phyloP scores from a whole-genome alignment of 129 eudicot genomes.

The Tanacetum coccineum region DNA sequence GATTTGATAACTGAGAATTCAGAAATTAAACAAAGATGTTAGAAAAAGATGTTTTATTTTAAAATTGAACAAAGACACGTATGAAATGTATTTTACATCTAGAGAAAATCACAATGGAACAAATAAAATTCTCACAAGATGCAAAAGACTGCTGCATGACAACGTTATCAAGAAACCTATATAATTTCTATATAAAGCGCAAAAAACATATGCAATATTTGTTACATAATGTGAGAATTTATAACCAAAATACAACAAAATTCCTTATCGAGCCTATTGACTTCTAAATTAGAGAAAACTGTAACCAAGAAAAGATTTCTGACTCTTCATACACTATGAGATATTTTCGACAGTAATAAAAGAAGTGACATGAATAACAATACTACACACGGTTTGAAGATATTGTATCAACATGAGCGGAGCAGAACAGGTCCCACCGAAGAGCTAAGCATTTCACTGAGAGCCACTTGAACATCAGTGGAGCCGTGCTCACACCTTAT shows the following conservation, averaged over 20 bases:
- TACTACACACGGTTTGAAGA: constrained; percentile 23
- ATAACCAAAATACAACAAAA: constrained; percentile 42
- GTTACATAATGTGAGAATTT: constrained; percentile 25
- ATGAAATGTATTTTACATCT: too few relatives aligned
- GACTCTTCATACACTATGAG: constrained; percentile 11
- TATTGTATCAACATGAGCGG: constrained; percentile 53
- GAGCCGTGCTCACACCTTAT: constrained; percentile 95
- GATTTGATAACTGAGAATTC: too few relatives aligned
- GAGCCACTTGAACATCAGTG: constrained; percentile 68
- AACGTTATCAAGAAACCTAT: neutral
- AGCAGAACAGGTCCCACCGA: constrained; percentile 79
- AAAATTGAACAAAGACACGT: too few relatives aligned
- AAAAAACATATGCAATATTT: constrained; percentile 13
- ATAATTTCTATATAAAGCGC: neutral
- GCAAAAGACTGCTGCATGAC: neutral
- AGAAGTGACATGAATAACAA: constrained; percentile 26
- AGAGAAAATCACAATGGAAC: too few relatives aligned
- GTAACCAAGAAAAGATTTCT: neutral
- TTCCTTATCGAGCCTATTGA: constrained; percentile 24
- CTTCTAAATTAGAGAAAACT: constrained; percentile 7
- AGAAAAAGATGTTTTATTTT: too few relatives aligned
- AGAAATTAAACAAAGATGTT: too few relatives aligned
- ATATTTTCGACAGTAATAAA: neutral
- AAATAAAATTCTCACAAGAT: too few relatives aligned
- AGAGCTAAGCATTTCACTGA: constrained; percentile 74